Base-by-base conservation (phyloP, 2,329 filamentous ascomycete species). In the Aspergillus ochraceus region DNA sequence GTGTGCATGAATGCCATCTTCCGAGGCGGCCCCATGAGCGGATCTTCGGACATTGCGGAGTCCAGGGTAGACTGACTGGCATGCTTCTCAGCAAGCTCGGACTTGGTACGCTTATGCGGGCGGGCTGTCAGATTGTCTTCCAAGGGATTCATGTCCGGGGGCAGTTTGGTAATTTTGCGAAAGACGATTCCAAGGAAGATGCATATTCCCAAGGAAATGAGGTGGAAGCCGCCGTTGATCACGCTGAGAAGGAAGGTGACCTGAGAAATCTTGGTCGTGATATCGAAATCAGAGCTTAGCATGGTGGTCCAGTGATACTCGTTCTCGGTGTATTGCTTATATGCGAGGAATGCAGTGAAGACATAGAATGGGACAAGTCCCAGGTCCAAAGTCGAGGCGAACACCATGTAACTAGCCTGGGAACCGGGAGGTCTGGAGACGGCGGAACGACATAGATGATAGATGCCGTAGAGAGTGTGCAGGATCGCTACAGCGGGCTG, bases 61-160 rank as follows among this genome's bases (percentile, higher is more conserved):
- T 77, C 71, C 11, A 81, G 74, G 39, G 79, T 83, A 11, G 78
- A 81, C 26, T 79, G 76, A 58, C 83, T 84, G 53, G 86, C 75
- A 57, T 88, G 86, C 73, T 90, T 90, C 62, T 90, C 85, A 10
- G 81, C 79, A 2, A 82, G 79, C 17, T 85, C 82, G 0, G 83
- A 85, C 66, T 85, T 86, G 72, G 90, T 93, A 70, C 90, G 86
- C 80, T 92, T 93, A 77, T 96, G 92, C 76, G 65, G 74, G 71
- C 77, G 81, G 59, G 91, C 88, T 1, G 92, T 97, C 59, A 96
- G 79, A 69, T 94, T 88, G 65, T 90, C 87, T 73, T 97, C 93
- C 14, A 98, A 82, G 1, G 94, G 94, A 73, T 98, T 98, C 90
- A 97, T 92, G 71, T 98, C 94, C 0, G 94, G 93, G 6, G 94